phyloP scores from a whole-genome alignment of 2,329 filamentous ascomycete genomes.

The Fusarium odoratissimum region DNA sequence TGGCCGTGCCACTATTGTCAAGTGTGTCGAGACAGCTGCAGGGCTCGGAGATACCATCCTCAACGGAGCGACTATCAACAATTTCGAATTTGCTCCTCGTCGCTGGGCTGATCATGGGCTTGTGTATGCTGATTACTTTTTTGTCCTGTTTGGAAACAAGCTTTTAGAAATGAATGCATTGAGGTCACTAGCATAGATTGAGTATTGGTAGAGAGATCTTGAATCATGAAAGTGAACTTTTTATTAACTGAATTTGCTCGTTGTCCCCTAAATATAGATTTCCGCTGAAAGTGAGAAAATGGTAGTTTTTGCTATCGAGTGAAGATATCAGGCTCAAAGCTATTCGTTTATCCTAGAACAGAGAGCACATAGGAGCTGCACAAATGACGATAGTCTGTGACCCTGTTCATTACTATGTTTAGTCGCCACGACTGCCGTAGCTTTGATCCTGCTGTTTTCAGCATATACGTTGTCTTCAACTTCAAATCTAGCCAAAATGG shows the following conservation, averaged over 20 bases:
- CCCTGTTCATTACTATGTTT: neutral
- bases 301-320: neutral
- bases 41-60: slow-evolving; percentile 54
- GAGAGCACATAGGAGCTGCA: neutral
- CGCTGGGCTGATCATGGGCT: slow-evolving; percentile 59
- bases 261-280: accelerated
- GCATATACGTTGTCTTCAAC: neutral
- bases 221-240: neutral
- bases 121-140: slow-evolving; percentile 63
- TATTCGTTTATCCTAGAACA: neutral
- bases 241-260: neutral
- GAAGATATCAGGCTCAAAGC: neutral
- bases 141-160: slow-evolving; percentile 58
- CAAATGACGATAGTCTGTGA: neutral
- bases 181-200: neutral
- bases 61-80: slow-evolving; percentile 59
- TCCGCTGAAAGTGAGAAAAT: neutral
- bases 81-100: slow-evolving; percentile 57
- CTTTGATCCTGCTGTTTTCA: too few species aligned
- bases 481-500: neutral
- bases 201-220: neutral
- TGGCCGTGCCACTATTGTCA: neutral
- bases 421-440: neutral
- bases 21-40: neutral
- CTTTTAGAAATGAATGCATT: slow-evolving; percentile 36